phyloP scores from a whole-genome alignment of 768 basidiomycete species.

The Xanthoconium purpureum region DNA sequence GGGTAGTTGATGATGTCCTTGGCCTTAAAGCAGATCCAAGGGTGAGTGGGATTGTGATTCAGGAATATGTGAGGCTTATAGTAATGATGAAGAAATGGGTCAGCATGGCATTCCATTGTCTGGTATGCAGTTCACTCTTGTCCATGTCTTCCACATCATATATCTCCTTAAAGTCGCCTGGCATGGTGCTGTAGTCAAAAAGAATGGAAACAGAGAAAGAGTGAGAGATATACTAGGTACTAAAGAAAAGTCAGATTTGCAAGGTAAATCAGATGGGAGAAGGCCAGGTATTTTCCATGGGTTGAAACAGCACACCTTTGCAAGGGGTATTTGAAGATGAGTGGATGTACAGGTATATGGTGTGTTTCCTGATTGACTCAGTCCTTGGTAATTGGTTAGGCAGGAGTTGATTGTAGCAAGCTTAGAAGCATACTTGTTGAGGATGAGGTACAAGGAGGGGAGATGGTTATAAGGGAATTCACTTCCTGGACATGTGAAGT shows the following conservation, averaged over 20 bases:
- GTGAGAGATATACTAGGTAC: conserved; percentile 63
- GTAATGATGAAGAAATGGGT: conserved; percentile 99
- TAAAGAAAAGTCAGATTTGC: conserved; percentile 68
- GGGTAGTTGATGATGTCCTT: conserved; percentile 91
- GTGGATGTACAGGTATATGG: conserved; percentile 87
- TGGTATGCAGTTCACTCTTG: conserved; percentile 63
- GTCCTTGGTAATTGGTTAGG: conserved; percentile 44
- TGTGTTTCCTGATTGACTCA: conserved; percentile 60
- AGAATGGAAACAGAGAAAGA: neutral
- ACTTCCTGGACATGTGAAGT: conserved; percentile 70
- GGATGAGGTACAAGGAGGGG: conserved; percentile 79
- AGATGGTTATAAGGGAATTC: conserved; percentile 98
- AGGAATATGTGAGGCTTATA: conserved; percentile 34
- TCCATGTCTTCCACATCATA: conserved; percentile 59
- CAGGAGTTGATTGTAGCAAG: neutral
- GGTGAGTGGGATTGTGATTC: neutral
- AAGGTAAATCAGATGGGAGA: conserved; percentile 66
- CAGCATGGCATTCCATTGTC: conserved; percentile 83
- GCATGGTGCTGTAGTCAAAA: neutral
- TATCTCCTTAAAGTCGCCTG: conserved; percentile 63
- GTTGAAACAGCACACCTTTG: conserved; percentile 57
- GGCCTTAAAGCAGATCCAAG: conserved; percentile 53
- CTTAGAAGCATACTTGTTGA: conserved; percentile 64
- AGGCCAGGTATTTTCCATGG: conserved; percentile 82
- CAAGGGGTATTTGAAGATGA: conserved; percentile 81